Evolutionary conservation across 208 protist genomes (phyloP).

Genomic region (Wallacemonas sp.): DNA sequence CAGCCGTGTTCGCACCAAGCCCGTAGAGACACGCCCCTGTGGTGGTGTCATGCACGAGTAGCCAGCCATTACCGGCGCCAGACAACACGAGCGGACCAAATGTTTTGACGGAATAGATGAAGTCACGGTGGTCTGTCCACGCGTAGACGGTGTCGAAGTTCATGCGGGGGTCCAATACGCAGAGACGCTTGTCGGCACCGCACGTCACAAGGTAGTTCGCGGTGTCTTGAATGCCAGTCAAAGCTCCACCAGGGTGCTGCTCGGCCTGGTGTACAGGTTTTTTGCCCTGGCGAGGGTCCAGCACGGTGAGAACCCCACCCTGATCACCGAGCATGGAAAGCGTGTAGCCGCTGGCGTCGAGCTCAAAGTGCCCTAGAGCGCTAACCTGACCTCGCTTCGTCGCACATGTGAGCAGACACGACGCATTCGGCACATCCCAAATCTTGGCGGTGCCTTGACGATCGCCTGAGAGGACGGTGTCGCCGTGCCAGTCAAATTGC

Average conservation of each 20-base stretch:
- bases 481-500: constrained; percentile 71
- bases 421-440: constrained; percentile 74
- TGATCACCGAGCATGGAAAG: constrained; percentile 75
- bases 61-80: constrained; percentile 76
- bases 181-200: constrained; percentile 76
- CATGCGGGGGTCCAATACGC: constrained; percentile 61
- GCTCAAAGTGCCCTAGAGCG: constrained; percentile 47
- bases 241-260: constrained; percentile 71
- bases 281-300: constrained; percentile 57
- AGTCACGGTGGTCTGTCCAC: constrained; percentile 70
- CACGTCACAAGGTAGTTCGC: constrained; percentile 65
- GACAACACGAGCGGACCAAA: constrained; percentile 64
- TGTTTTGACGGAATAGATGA: constrained; percentile 79
- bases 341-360: constrained; percentile 23
- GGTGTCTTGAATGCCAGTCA: constrained; percentile 52
- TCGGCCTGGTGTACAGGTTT: constrained; percentile 48
- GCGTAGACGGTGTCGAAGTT: constrained; percentile 46
- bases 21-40: constrained; percentile 77
- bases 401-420: constrained; percentile 41
- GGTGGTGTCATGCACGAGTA: constrained; percentile 77
- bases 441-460: constrained; percentile 68
- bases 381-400: constrained; percentile 75
- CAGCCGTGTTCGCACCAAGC: constrained; percentile 60
- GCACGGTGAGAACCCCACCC: constrained; percentile 62
- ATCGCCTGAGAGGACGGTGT: constrained; percentile 74